Percentiles rank a stretch among this genome's conserved stretches.
Conservation (phyloP, 371 early-diverging fungal genomes). For the Mucor ambiguus region DNA sequence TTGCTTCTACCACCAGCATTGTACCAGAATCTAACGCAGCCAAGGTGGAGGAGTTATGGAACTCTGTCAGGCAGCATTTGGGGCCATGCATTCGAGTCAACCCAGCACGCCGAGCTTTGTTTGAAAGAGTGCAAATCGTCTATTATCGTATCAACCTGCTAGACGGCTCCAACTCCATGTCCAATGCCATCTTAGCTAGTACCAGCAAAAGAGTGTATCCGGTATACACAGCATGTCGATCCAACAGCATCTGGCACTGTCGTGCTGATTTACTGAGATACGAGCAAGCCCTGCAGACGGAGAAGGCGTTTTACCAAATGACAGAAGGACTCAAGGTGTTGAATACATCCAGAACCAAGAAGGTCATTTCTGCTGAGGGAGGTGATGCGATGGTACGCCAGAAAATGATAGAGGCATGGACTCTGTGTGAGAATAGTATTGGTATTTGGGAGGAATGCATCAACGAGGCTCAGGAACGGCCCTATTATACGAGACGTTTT, state of each 20-base stretch:
- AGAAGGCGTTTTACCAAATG: conserved; percentile 35
- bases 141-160: conserved; percentile 48
- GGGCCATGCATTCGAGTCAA: conserved; percentile 41
- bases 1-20: conserved; percentile 4
- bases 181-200: conserved; percentile 56
- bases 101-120: conserved; percentile 26
- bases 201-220: conserved; percentile 64
- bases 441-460: conserved; percentile 46
- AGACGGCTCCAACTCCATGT: conserved; percentile 40
- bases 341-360: conserved; percentile 11
- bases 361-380: conserved; percentile 5
- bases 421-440: conserved; percentile 43
- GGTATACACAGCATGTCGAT: conserved; percentile 50
- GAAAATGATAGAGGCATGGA: conserved; percentile 23
- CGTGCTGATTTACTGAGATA: conserved; percentile 58
- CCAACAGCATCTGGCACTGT: conserved; percentile 53
- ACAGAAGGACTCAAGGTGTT: conserved; percentile 27
- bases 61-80: conserved; percentile 6
- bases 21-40: neutral
- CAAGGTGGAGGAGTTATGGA: conserved; percentile 16
- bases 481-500: conserved; percentile 52
- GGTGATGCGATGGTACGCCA: conserved; percentile 21
- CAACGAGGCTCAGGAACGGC: conserved; percentile 20
- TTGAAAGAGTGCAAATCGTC: conserved; percentile 56
- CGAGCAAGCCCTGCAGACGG: conserved; percentile 50